Conservation (phyloP, 2,329 filamentous ascomycete species). For the Cladobotryum protrusum region DNA sequence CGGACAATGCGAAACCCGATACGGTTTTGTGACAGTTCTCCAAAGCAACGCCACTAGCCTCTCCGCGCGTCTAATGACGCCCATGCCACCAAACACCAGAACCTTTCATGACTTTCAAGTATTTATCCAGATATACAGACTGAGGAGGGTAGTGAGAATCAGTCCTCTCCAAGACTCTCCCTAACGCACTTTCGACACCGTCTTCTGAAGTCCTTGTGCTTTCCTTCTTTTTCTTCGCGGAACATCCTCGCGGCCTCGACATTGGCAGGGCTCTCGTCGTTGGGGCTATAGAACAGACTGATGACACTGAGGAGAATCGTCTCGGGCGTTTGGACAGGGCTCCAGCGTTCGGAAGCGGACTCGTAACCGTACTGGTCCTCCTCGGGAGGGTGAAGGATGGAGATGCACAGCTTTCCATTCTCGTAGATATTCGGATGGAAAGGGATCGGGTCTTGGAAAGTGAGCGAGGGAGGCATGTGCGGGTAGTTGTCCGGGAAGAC, state of each 20-base stretch:
- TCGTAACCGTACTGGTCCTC: slow-evolving; percentile 96
- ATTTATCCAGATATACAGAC: background rate
- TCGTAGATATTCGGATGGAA: slow-evolving; percentile 96
- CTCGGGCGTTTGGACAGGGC: slow-evolving; percentile 88
- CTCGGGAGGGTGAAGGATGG: slow-evolving; percentile 89
- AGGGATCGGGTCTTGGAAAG: slow-evolving; percentile 73
- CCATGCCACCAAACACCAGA: no score
- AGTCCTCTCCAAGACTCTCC: slow-evolving; percentile 73
- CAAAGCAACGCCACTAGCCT: no score
- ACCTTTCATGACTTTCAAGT: background rate
- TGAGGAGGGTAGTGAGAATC: slow-evolving; percentile 1
- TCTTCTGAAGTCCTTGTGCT: slow-evolving; percentile 67
- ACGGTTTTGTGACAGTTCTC: no score
- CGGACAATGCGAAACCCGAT: slow-evolving; percentile 7
- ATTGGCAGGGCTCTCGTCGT: slow-evolving; percentile 93
- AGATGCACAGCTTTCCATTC: slow-evolving; percentile 87
- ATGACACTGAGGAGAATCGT: slow-evolving; percentile 90
- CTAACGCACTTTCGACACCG: slow-evolving; percentile 72
- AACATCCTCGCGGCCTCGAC: slow-evolving; percentile 86
- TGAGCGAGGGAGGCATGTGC: slow-evolving; percentile 79
- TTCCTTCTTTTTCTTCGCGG: slow-evolving; percentile 64
- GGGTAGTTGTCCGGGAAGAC: slow-evolving; percentile 83
- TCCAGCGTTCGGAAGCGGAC: slow-evolving; percentile 83
- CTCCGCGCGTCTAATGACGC: no score
- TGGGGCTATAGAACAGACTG: slow-evolving; percentile 84